Conservation (phyloP, 441 rosid species). For the Lepidium campestre region DNA sequence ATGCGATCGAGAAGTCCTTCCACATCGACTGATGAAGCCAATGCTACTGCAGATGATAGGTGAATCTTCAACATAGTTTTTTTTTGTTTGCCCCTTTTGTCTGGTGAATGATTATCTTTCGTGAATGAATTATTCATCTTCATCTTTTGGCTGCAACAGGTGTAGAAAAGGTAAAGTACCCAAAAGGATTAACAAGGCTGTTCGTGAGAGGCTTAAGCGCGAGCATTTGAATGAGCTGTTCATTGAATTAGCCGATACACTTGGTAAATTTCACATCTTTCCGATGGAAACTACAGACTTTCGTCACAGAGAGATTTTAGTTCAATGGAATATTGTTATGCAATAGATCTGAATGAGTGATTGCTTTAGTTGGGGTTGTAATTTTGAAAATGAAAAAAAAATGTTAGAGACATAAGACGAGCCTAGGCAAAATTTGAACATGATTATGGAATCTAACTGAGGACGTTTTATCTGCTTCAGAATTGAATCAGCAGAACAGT, state of each 20-base stretch:
- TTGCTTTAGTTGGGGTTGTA: neutral
- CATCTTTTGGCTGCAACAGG: conserved; percentile 33
- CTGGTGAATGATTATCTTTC: neutral
- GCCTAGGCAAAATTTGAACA: neutral
- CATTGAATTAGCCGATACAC: conserved; percentile 62
- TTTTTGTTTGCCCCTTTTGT: neutral
- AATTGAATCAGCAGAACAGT: conserved; percentile 53
- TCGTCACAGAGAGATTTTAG: no score
- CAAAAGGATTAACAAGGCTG: conserved; percentile 77
- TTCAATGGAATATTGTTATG: neutral
- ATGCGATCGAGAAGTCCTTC: conserved; percentile 55
- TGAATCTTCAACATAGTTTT: neutral
- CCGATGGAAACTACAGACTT: no score
- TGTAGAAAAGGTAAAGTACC: conserved; percentile 59
- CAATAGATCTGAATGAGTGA: neutral
- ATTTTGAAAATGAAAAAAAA: neutral
- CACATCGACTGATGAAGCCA: conserved; percentile 34
- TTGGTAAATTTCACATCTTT: conserved; percentile 46
- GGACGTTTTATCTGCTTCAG: conserved; percentile 34
- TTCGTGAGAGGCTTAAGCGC: conserved; percentile 90
- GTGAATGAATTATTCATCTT: neutral
- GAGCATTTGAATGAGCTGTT: conserved; percentile 91
- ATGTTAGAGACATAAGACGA: neutral
- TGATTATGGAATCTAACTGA: neutral
- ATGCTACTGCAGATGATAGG: conserved; percentile 27